Conservation (phyloP, 306 rosid species). For the Pachyrhizus erosus region DNA sequence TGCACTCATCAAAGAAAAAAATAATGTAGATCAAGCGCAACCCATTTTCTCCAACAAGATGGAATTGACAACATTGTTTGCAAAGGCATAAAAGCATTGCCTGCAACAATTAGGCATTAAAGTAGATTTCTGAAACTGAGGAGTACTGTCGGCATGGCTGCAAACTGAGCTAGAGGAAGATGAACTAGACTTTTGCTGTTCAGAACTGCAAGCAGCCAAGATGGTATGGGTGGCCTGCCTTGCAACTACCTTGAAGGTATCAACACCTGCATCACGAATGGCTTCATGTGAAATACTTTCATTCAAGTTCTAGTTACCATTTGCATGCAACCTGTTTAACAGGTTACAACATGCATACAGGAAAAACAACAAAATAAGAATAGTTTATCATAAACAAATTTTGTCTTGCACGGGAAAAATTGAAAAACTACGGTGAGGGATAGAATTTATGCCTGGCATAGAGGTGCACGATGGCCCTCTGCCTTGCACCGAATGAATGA, state of each 20-base stretch:
- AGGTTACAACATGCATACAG: constrained; percentile 7
- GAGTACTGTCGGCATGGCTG: constrained; percentile 47
- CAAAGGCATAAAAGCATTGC: constrained; percentile 64
- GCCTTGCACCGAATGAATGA: neutral
- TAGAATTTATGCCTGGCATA: neutral
- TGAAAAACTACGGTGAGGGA: constrained; percentile 11
- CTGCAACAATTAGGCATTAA: constrained; percentile 66
- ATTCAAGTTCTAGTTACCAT: constrained; percentile 31
- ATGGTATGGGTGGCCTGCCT: constrained; percentile 75
- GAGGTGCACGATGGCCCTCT: neutral
- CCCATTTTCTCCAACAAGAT: constrained; percentile 50
- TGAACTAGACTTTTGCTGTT: constrained; percentile 43
- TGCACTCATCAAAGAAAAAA: neutral
- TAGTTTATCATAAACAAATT: constrained; percentile 5
- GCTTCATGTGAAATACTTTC: constrained; percentile 16
- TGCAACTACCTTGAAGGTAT: constrained; percentile 65
- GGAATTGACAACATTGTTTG: constrained; percentile 59
- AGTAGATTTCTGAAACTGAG: constrained; percentile 47
- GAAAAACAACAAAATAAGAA: neutral
- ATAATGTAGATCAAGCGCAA: constrained; percentile 30
- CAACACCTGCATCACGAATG: constrained; percentile 52
- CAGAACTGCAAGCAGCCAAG: constrained; percentile 67
- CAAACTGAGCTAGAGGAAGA: constrained; percentile 51
- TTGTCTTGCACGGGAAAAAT: constrained; percentile 1
- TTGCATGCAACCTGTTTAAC: constrained; percentile 19